phyloP scores from a whole-genome alignment of 192 early-diverging fungal genomes.

The Backusella luteola region DNA sequence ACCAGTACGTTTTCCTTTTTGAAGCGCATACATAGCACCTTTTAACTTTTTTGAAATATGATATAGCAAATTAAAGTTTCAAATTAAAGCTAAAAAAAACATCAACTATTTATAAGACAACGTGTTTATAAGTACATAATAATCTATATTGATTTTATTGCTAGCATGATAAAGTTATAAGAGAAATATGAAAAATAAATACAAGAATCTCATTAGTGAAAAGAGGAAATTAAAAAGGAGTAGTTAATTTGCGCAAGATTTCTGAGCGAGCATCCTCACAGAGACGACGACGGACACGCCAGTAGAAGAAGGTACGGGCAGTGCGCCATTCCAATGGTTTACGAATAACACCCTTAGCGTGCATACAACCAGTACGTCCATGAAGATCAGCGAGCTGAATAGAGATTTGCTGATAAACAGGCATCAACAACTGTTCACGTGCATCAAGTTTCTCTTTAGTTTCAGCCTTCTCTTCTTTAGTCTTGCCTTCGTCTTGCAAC shows the following conservation, averaged over 20 bases:
- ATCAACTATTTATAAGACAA: too few species aligned
- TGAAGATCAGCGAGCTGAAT: constrained; percentile 98
- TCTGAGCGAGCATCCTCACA: constrained; percentile 51
- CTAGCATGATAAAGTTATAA: background rate
- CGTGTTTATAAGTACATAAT: background rate
- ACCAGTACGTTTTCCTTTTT: too few species aligned
- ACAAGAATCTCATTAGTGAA: background rate
- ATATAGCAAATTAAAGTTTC: too few species aligned
- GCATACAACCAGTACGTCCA: constrained; percentile 93
- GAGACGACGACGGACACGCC: constrained; percentile 83
- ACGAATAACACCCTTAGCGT: constrained; percentile 88
- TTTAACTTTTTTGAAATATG: too few species aligned
- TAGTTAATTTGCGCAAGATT: constrained; percentile 17
- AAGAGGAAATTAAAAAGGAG: constrained; percentile 10
- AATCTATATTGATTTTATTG: constrained; percentile 6
- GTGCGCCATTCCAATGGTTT: constrained; percentile 77
- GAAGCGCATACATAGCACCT: too few species aligned
- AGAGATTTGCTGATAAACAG: constrained; percentile 90
- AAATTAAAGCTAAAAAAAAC: too few species aligned
- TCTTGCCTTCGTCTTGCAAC: constrained; percentile 50
- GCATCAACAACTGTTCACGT: constrained; percentile 88
- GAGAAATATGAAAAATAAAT: constrained; percentile 1
- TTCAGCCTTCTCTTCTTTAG: constrained; percentile 59
- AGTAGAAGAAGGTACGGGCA: constrained; percentile 88
- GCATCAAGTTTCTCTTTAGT: constrained; percentile 78